Evolutionary conservation across 139 green algal genomes (phyloP), one percentile per base, ranked within the genome.

Genomic region (Chloropicon primus): DNA sequence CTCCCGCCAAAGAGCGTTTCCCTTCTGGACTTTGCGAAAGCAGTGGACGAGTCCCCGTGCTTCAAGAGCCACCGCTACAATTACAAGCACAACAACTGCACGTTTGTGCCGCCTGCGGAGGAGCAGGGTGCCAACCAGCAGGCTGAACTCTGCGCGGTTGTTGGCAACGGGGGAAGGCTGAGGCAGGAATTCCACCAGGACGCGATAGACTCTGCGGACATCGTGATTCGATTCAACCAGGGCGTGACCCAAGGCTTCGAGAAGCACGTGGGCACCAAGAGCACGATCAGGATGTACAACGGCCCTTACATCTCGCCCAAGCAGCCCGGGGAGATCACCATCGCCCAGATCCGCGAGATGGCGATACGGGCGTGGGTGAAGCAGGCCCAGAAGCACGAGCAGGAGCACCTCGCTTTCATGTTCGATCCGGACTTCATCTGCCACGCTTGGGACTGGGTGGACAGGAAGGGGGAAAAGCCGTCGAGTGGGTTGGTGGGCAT

Each of bases 371-470:
- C 24, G 10, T 74, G 54, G 62, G 75, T 77, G 74, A 80, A 80
- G 26, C 26, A 26, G 23, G n/a, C 22, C n/a, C 22, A 28, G 26
- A 81, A 81, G 72, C 74, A 28, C 27, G 53, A 80, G 26, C 21
- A 17, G 21, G 53, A 72, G 23, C 28, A 28, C n/a, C 25, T 71
- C n/a, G 79, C 79, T 2, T 80, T 79, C 21, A 26, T 80, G 79
- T 80, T 82, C 28, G 79, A 82, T 74, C 79, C 74, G 27, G 79
- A 82, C 74, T 76, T 82, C 2, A 25, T 82, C 10, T 82, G 79
- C 41, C 74, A 77, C 26, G 53, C 79, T 2, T 82, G 79, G 79
- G 73, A 82, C 3, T 82, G 77, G 77, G 76, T 84, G 71, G 23
- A 76, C 3, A 53, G 80, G 24, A 62, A 26, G 26, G 80, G 80